Conservation (phyloP, 169 alveolate species). For the Eimeria praecox region DNA sequence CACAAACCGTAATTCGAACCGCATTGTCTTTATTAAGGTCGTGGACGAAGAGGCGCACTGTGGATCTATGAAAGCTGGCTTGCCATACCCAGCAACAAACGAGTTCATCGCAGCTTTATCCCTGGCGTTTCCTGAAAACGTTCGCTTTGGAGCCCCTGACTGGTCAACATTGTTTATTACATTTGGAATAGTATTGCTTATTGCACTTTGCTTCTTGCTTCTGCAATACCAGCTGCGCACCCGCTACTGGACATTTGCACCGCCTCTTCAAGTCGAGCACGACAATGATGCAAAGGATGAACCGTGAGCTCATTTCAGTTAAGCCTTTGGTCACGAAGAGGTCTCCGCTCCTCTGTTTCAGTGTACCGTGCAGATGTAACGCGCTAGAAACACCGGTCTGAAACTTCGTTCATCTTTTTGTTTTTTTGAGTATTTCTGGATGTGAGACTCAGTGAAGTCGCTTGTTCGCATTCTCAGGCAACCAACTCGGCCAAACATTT, state of each 20-base stretch:
- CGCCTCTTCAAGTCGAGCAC: slow-evolving; percentile 35
- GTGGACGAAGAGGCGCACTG: slow-evolving; percentile 7
- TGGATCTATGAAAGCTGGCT: slow-evolving; percentile 6
- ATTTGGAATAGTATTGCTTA: not conserved
- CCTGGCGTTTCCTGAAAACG: not conserved
- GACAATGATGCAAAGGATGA: slow-evolving; percentile 26
- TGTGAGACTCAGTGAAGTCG: not conserved
- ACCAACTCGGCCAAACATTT: slow-evolving; percentile 10
- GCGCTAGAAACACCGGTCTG: not conserved
- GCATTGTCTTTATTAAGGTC: slow-evolving; percentile 35
- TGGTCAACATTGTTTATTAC: slow-evolving; percentile 13
- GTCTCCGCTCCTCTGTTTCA: not conserved
- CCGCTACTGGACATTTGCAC: slow-evolving; percentile 36
- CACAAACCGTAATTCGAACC: slow-evolving; percentile 33
- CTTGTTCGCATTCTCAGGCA: slow-evolving; percentile 13
- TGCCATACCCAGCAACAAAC: slow-evolving; percentile 63
- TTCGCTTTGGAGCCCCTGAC: slow-evolving; percentile 29
- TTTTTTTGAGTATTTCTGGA: not conserved
- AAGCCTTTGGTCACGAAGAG: not conserved
- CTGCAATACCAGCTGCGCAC: slow-evolving; percentile 12
- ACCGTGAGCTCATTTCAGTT: not conserved
- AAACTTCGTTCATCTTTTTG: not conserved
- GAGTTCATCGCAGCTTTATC: not conserved
- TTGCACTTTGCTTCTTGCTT: slow-evolving; percentile 1
- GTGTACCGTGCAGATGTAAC: not conserved